Percentiles rank a stretch among this genome's conserved stretches.
phyloP scores from a whole-genome alignment of 805 yeast species.

The Priceomyces carsonii region DNA sequence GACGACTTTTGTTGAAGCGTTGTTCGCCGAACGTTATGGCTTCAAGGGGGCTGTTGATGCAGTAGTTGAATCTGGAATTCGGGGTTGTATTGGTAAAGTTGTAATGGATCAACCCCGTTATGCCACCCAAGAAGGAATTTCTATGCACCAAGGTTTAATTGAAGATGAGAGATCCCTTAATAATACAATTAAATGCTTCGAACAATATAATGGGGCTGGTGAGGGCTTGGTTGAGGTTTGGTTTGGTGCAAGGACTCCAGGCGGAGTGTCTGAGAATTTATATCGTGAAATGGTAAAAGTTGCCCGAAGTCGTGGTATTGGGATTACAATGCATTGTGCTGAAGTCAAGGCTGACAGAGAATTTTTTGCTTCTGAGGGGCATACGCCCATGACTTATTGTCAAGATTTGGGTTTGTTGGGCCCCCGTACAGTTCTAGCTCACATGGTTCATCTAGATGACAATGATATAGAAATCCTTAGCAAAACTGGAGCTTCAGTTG shows the following conservation, averaged over 20 bases:
- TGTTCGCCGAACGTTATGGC: slow-evolving; percentile 11
- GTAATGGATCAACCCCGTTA: slow-evolving; percentile 9
- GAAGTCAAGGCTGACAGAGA: slow-evolving; percentile 8
- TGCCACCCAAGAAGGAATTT: slow-evolving; percentile 9
- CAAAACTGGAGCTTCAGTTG: slow-evolving; percentile 7
- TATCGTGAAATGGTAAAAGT: slow-evolving; percentile 8
- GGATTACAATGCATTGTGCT: slow-evolving; percentile 10
- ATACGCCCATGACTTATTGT: slow-evolving; percentile 10
- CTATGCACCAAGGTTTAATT: slow-evolving; percentile 8
- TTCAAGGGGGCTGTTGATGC: slow-evolving; percentile 11
- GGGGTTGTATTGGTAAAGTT: slow-evolving; percentile 8
- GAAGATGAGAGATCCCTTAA: slow-evolving; percentile 7
- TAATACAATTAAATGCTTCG: slow-evolving; percentile 7
- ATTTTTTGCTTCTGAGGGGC: slow-evolving; percentile 8
- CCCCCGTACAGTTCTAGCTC: slow-evolving; percentile 8
- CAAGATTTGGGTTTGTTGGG: slow-evolving; percentile 8
- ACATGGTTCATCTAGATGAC: slow-evolving; percentile 9
- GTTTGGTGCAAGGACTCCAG: slow-evolving; percentile 12
- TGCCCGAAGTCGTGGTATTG: slow-evolving; percentile 6
- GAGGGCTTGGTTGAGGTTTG: slow-evolving; percentile 8
- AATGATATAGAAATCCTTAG: slow-evolving; percentile 6
- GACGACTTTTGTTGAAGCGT: slow-evolving; percentile 10
- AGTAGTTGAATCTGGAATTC: slow-evolving; percentile 9
- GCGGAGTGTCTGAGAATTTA: slow-evolving; percentile 9
- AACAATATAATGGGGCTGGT: slow-evolving; percentile 5